These are phyloP conservation scores for Rubus parviflorus DNA, from an alignment of 306 rosid genomes.

Conservation along the genomic window DNA sequence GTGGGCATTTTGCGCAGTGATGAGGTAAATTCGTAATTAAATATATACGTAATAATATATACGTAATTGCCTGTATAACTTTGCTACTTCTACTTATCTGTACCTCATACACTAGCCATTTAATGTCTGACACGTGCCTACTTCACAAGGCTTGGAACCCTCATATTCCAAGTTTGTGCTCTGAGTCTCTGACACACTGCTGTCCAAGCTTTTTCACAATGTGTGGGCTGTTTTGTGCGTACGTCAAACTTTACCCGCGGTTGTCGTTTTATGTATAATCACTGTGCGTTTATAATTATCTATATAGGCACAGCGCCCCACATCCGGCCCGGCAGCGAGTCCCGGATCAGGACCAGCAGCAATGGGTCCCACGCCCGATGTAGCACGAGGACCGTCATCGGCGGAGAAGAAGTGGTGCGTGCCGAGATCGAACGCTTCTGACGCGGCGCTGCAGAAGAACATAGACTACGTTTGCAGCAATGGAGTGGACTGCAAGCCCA, in stretches of 20 bases:
- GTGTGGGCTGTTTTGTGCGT: background rate
- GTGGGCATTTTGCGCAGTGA: slow-evolving; percentile 46
- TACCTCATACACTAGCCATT: background rate
- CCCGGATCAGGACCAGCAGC: background rate
- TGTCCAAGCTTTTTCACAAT: background rate
- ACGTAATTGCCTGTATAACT: background rate
- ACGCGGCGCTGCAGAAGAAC: slow-evolving; percentile 46
- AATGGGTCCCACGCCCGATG: background rate
- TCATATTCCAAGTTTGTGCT: background rate
- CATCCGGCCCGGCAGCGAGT: background rate
- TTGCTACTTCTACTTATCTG: background rate
- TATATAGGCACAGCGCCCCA: slow-evolving; percentile 21
- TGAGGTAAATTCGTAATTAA: slow-evolving; percentile 43
- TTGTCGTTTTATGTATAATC: background rate
- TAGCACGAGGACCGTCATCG: slow-evolving; percentile 1
- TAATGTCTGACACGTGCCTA: background rate
- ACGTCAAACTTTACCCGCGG: background rate
- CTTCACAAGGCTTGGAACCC: too few species aligned
- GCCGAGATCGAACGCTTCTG: slow-evolving; percentile 27
- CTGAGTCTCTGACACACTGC: slow-evolving; percentile 1
- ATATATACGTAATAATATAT: too few species aligned
- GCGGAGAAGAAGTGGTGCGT: slow-evolving; percentile 45
- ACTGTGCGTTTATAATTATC: background rate
- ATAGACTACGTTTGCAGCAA: slow-evolving; percentile 51
- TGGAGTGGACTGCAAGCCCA: slow-evolving; percentile 50